Conservation (phyloP, 2,329 filamentous ascomycete genomes). For the Eutypella sp. region DNA sequence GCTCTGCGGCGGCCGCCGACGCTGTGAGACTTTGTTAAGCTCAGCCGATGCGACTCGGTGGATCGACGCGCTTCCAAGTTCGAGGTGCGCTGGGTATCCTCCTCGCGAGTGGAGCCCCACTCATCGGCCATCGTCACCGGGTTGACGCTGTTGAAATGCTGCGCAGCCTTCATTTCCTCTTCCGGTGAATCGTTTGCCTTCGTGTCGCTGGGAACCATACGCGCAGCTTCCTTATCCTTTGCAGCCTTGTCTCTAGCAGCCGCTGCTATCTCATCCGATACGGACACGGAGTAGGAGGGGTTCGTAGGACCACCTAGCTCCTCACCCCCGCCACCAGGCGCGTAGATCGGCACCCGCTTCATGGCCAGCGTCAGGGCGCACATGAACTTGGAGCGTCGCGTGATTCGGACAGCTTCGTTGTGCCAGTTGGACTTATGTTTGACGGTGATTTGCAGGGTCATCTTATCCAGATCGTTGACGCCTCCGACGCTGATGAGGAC, state of each 20-base stretch:
- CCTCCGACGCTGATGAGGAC: constrained; percentile 72
- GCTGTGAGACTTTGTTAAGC: constrained; percentile 24
- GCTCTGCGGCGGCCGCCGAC: constrained; percentile 25
- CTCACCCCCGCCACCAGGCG: constrained; percentile 67
- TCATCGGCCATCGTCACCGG: constrained; percentile 31
- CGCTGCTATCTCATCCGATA: constrained; percentile 63
- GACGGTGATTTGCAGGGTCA: constrained; percentile 77
- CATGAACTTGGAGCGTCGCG: constrained; percentile 92
- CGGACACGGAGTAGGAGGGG: constrained; percentile 74
- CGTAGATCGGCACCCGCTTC: constrained; percentile 80
- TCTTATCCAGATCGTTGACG: constrained; percentile 81
- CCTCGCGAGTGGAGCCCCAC: constrained; percentile 34
- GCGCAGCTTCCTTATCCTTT: constrained; percentile 57
- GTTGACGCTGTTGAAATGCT: constrained; percentile 38
- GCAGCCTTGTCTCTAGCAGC: constrained; percentile 56
- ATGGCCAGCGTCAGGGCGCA: constrained; percentile 83
- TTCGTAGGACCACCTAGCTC: constrained; percentile 63
- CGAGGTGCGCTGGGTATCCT: constrained; percentile 27
- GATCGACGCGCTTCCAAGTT: constrained; percentile 11
- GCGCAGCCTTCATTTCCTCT: constrained; percentile 40
- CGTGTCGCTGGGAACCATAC: constrained; percentile 46
- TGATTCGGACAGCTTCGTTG: constrained; percentile 75
- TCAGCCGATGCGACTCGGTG: constrained; percentile 28
- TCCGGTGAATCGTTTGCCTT: constrained; percentile 20
- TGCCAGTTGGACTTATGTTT: constrained; percentile 92